These are phyloP conservation scores for Arabidopsis lyrata DNA, from an alignment of 441 rosid genomes.

Conservation along the genomic window DNA sequence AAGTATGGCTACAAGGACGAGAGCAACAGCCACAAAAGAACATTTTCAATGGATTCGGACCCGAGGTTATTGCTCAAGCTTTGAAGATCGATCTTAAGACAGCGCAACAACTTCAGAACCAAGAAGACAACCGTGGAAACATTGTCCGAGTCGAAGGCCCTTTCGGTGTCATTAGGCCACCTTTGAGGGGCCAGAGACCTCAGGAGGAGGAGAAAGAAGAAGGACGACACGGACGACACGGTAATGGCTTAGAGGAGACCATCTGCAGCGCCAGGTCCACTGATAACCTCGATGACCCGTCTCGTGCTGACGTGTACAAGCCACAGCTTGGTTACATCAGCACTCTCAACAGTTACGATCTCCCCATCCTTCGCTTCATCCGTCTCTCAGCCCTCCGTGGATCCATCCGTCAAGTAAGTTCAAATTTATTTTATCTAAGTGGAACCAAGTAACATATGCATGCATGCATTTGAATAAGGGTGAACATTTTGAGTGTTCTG, in stretches of 20 bases:
- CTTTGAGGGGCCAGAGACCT: conserved; percentile 7
- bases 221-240: neutral
- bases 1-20: conserved; percentile 31
- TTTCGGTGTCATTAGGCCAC: conserved; percentile 40
- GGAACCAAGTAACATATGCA: neutral
- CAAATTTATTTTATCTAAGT: neutral
- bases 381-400: conserved; percentile 63
- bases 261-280: conserved; percentile 51
- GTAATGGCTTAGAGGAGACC: conserved; percentile 63
- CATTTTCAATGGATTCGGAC: conserved; percentile 49
- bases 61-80: conserved; percentile 44
- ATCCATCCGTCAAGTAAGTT: conserved; percentile 51
- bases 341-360: conserved; percentile 52
- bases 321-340: conserved; percentile 59
- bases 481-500: neutral
- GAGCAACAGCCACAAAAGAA: conserved; percentile 42
- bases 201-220: conserved; percentile 5
- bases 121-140: conserved; percentile 51
- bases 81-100: conserved; percentile 44
- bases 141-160: conserved; percentile 47
- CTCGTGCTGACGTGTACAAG: conserved; percentile 55
- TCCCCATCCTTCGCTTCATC: conserved; percentile 53
- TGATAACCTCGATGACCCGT: conserved; percentile 53
- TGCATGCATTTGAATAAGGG: neutral
- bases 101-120: conserved; percentile 45